Conservation (phyloP, 2,329 filamentous ascomycete genomes). For the Corinectria fuckeliana region DNA sequence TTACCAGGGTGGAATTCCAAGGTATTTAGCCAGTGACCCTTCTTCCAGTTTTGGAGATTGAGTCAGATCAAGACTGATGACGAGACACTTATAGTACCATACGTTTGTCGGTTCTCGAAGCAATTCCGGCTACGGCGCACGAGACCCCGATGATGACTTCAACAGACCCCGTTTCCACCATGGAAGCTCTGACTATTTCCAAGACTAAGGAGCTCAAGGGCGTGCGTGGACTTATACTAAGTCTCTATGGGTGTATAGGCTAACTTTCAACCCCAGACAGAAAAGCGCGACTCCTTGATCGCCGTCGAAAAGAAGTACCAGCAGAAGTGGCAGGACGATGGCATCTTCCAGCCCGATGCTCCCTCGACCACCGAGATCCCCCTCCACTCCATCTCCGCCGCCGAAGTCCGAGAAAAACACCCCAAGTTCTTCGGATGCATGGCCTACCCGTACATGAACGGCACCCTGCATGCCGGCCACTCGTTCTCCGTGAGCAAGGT, state of each 20-base stretch:
- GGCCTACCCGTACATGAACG: constrained; percentile 76
- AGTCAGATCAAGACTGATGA: constrained; percentile 13
- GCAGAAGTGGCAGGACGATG: constrained; percentile 59
- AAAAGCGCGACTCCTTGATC: constrained; percentile 84
- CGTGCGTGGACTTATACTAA: constrained; percentile 43
- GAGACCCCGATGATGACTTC: constrained; percentile 51
- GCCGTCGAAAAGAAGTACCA: constrained; percentile 93
- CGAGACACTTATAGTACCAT: background rate
- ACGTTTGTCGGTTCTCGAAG: constrained; percentile 33
- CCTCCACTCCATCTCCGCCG: constrained; percentile 73
- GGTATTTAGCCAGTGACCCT: constrained; percentile 17
- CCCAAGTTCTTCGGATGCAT: constrained; percentile 86
- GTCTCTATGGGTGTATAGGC: background rate
- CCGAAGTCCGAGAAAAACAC: constrained; percentile 77
- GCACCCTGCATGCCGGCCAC: constrained; percentile 88
- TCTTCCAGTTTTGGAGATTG: background rate
- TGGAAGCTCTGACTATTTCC: constrained; percentile 59
- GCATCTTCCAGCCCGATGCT: constrained; percentile 84
- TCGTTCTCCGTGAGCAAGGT: constrained; percentile 91
- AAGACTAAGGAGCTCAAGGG: constrained; percentile 68
- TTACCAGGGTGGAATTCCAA: constrained; percentile 34
- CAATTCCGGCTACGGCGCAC: constrained; percentile 21
- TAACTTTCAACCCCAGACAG: constrained; percentile 62
- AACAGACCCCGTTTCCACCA: constrained; percentile 49
- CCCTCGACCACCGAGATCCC: constrained; percentile 81